phyloP scores from a whole-genome alignment of 2,329 filamentous ascomycete genomes.

The Phialocephala subalpina region DNA sequence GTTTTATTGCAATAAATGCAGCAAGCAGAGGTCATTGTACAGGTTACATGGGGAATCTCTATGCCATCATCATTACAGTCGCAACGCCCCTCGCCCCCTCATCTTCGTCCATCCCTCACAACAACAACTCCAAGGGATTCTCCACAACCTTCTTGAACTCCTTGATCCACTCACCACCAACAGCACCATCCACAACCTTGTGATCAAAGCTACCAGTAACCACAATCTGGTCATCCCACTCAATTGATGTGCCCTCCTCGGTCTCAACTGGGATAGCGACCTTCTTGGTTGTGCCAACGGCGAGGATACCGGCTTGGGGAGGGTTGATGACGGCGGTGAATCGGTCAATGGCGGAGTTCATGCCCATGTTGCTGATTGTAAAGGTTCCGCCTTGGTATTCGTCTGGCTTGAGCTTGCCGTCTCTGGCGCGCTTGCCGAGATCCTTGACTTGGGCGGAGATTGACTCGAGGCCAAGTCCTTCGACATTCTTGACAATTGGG shows the following conservation, averaged over 20 bases:
- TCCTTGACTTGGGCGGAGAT: constrained; percentile 95
- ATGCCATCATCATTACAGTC: constrained; percentile 27
- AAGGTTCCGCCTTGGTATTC: constrained; percentile 99
- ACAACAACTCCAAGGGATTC: constrained; percentile 93
- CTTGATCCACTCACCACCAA: constrained; percentile 95
- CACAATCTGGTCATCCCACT: constrained; percentile 97
- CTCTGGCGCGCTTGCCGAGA: constrained; percentile 93
- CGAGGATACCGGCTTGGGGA: constrained; percentile 93
- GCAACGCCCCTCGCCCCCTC: constrained; percentile 2
- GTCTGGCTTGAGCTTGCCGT: constrained; percentile 98
- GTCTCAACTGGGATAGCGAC: constrained; percentile 87
- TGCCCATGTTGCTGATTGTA: constrained; percentile 99
- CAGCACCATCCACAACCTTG: constrained; percentile 96
- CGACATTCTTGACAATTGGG: constrained; percentile 91
- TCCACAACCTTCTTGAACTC: constrained; percentile 98
- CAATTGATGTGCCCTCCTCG: constrained; percentile 79
- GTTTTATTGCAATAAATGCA: constrained; percentile 13
- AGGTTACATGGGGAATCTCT: constrained; percentile 39
- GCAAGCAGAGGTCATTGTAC: constrained; percentile 19
- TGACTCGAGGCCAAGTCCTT: constrained; percentile 83
- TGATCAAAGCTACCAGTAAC: constrained; percentile 98
- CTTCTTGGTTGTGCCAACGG: constrained; percentile 94
- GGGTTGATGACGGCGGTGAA: constrained; percentile 99
- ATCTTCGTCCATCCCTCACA: constrained; percentile 58
- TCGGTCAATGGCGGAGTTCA: constrained; percentile 95